Conservation (phyloP, 441 rosid genomes). For the Capsella rubella region DNA sequence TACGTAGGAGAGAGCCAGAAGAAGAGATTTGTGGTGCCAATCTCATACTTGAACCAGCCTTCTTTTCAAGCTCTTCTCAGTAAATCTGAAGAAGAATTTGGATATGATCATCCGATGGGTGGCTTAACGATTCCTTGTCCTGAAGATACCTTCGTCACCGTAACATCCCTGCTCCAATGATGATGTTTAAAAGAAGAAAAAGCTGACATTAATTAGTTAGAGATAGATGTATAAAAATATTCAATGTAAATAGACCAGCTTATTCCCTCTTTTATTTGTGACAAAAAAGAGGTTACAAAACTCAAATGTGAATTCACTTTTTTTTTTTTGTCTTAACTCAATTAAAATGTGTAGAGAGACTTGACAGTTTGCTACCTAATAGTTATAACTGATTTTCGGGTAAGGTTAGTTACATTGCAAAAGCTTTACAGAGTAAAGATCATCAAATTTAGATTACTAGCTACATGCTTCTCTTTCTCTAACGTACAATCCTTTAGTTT, state of each 20-base stretch:
- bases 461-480: background rate
- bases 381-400: too few species aligned
- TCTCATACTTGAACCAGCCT: constrained; percentile 42
- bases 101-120: constrained; percentile 38
- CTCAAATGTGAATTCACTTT: constrained; percentile 10
- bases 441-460: too few species aligned
- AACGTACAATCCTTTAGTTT: background rate
- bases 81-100: constrained; percentile 36
- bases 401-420: too few species aligned
- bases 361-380: too few species aligned
- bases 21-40: constrained; percentile 37
- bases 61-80: constrained; percentile 39
- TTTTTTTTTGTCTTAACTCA: too few species aligned
- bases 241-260: background rate
- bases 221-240: background rate
- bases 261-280: background rate
- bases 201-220: constrained; percentile 2
- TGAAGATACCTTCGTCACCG: constrained; percentile 27
- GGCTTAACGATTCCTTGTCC: constrained; percentile 38
- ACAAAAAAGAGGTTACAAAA: constrained; percentile 22
- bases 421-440: too few species aligned
- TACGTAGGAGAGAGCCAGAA: constrained; percentile 44
- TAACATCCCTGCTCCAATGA: constrained; percentile 36
- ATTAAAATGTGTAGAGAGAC: too few species aligned
- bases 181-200: constrained; percentile 11